These are phyloP conservation scores for Rhodotorula sp. DNA, from an alignment of 1,284 basidiomycete species.

Conservation along the genomic window DNA sequence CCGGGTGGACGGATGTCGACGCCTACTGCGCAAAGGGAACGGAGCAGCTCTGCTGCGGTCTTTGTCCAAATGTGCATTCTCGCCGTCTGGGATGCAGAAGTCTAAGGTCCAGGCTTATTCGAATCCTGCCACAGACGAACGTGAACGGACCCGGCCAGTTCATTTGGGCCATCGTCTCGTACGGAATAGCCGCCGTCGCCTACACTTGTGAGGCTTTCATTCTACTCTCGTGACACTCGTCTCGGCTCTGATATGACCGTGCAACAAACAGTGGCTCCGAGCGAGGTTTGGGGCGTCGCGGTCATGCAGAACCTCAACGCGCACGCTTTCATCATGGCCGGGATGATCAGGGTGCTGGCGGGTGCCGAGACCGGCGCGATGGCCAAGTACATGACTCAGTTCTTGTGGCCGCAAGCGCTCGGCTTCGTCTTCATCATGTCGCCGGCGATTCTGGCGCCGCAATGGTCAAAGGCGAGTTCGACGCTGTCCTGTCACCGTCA, in stretches of 20 bases:
- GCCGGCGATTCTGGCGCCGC: neutral
- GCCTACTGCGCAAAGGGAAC: constrained; percentile 11
- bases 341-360: neutral
- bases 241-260: too few species aligned
- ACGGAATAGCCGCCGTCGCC: neutral
- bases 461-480: neutral
- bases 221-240: too few species aligned
- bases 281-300: constrained; percentile 15
- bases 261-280: neutral
- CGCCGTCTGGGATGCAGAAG: neutral
- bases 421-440: constrained; percentile 13
- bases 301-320: constrained; percentile 16
- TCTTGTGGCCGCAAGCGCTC: constrained; percentile 21
- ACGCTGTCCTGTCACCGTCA: neutral
- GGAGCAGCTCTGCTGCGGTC: constrained; percentile 4
- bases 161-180: constrained; percentile 13
- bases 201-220: neutral
- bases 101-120: neutral
- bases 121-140: neutral
- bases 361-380: constrained; percentile 5
- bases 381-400: constrained; percentile 11
- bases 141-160: constrained; percentile 17
- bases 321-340: constrained; percentile 6
- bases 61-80: constrained; percentile 3
- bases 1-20: constrained; percentile 15